phyloP scores from a whole-genome alignment of 2,329 filamentous ascomycete genomes.

The Trichoderma atrobrunneum region DNA sequence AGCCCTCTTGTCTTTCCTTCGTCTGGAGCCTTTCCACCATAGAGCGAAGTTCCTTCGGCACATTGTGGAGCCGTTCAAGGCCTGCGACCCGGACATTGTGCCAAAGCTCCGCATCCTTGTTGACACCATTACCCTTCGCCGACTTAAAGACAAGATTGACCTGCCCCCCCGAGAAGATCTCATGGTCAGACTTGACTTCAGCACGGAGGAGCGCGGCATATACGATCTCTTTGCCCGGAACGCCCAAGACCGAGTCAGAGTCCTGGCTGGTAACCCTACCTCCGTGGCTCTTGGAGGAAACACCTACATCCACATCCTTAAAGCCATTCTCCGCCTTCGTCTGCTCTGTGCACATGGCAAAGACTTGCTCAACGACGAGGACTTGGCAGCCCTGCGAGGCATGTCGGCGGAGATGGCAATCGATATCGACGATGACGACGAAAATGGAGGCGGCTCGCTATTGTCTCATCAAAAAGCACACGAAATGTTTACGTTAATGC shows the following conservation, averaged over 20 bases:
- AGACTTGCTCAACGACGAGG: constrained; percentile 81
- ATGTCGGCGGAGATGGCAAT: constrained; percentile 83
- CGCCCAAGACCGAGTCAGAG: constrained; percentile 74
- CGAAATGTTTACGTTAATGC: constrained; percentile 79
- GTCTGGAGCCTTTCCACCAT: constrained; percentile 81
- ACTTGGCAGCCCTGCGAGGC: constrained; percentile 76
- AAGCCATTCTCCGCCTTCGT: constrained; percentile 84
- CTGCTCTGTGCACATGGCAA: constrained; percentile 92
- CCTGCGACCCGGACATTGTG: constrained; percentile 78
- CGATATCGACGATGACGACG: constrained; percentile 80
- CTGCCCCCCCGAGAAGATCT: constrained; percentile 72
- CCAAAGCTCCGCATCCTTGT: constrained; percentile 85
- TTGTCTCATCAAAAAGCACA: constrained; percentile 73
- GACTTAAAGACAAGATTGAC: constrained; percentile 87
- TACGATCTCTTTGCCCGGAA: constrained; percentile 85
- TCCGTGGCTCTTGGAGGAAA: constrained; percentile 72
- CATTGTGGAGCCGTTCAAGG: constrained; percentile 84
- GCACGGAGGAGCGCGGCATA: constrained; percentile 67
- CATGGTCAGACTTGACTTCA: constrained; percentile 72
- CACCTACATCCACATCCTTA: constrained; percentile 90
- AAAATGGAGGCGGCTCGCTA: constrained; percentile 55
- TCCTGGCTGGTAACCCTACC: constrained; percentile 59
- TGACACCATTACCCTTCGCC: constrained; percentile 88
- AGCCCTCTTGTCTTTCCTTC: constrained; percentile 80
- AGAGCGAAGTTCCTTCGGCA: constrained; percentile 70